Evolutionary conservation across 495 filamentous ascomycete genomes (phyloP), one percentile per base, ranked within the genome.

Genomic region (Daldinia bambusicola): DNA sequence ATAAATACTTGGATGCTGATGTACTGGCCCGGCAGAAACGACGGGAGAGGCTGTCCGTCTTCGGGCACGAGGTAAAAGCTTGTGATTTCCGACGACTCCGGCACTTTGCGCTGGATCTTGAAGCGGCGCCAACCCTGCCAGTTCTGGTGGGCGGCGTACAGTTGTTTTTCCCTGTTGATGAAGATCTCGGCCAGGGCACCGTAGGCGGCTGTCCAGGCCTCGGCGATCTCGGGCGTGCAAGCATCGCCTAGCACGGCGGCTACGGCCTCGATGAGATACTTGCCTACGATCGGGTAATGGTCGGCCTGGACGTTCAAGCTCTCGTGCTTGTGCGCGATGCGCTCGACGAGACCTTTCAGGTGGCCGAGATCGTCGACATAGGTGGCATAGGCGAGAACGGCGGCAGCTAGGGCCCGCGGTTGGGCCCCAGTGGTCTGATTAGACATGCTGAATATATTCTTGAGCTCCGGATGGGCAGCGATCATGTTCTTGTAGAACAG

Each of bases 291-390:
- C 50, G 85, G 75, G 80, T 93, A 93, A 64, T 91, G 85, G 7
- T 86, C 89, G 22, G 91, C 86, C 62, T 84, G 78, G 70, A 94
- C 88, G 78, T 88, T 88, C 34, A 93, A 86, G 0, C 88, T 90
- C 48, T 87, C 90, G 69, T 94, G 91, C 79, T 92, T 93, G 77
- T 91, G 84, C 75, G 89, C 89, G 75, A 94, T 92, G 69, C 88
- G 84, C 77, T 90, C 88, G n/a, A 94, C 85, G 38, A 89, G 87
- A 6, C 85, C 82, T 37, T 77, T 66, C 4, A 94, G 83, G 30
- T 84, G 87, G 59, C 80, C 82, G 6, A 92, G 85, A 78, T 92
- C 84, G 77, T 92, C 91, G 75, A 93, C 90, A 76, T 92, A 83
- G 20, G 83, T 82, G 61, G 91, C 91, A 67, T 93, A 93, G 36